Evolutionary conservation across 225 moss, liverwort and hornwort species (phyloP).

Genomic region (Thuidium tamariscinum): DNA sequence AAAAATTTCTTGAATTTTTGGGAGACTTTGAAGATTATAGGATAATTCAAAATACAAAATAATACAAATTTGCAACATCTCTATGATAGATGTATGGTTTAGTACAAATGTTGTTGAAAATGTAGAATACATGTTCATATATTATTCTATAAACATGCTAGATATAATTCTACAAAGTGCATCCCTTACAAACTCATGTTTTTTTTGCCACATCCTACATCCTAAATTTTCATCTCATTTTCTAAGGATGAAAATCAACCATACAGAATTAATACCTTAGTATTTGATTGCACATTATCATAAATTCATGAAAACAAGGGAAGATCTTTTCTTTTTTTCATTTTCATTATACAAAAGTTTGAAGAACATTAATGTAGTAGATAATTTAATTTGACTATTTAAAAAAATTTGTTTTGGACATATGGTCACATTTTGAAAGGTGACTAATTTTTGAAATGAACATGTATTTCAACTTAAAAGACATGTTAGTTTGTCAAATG

Average conservation of each 20-base stretch:
- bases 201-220: neutral
- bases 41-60: neutral
- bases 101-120: neutral
- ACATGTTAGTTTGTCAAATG: neutral
- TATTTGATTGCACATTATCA: too few species aligned
- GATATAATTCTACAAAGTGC: accelerated
- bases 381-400: too few species aligned
- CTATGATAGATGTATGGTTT: neutral
- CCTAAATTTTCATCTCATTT: neutral
- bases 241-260: neutral
- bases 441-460: neutral
- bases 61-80: neutral
- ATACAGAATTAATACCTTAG: accelerated
- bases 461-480: neutral
- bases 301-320: accelerated
- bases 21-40: too few species aligned
- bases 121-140: neutral
- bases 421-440: neutral
- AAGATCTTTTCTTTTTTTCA: neutral
- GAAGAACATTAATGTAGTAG: neutral
- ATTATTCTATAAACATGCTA: neutral
- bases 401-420: neutral
- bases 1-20: neutral
- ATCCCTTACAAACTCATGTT: accelerated
- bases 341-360: neutral